A percentile compares a stretch with the other conserved stretches of the same genome.
phyloP scores from a whole-genome alignment of 2,329 filamentous ascomycete genomes.

The Tolypocladium pustulatum region DNA sequence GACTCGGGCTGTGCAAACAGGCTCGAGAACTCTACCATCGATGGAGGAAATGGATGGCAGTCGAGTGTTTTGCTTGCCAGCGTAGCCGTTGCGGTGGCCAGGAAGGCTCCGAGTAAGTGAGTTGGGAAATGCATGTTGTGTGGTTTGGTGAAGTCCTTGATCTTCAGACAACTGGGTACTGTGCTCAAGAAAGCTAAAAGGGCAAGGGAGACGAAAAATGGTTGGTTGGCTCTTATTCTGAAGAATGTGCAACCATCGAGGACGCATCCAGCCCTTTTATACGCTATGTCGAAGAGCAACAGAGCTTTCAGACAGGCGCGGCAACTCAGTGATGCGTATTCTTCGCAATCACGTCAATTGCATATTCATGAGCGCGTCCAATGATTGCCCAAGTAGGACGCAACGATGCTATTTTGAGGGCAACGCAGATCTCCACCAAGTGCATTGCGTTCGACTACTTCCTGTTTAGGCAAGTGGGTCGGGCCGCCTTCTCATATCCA shows the following conservation, averaged over 20 bases:
- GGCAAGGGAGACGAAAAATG: too few relatives aligned
- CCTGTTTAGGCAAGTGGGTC: conserved; percentile 1
- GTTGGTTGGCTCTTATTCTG: too few relatives aligned
- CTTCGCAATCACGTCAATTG: neutral
- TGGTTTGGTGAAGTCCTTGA: neutral
- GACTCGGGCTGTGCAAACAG: conserved; percentile 21
- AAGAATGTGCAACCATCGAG: neutral
- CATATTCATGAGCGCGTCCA: neutral
- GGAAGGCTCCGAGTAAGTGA: neutral
- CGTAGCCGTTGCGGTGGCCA: neutral
- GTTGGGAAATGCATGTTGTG: neutral
- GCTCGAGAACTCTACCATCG: conserved; percentile 17
- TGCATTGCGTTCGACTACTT: neutral
- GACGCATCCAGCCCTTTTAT: neutral
- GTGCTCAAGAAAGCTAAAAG: neutral
- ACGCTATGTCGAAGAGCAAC: neutral
- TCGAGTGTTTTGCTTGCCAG: neutral
- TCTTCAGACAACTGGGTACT: neutral
- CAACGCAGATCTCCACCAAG: neutral
- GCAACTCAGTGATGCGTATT: neutral
- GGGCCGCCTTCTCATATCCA: neutral
- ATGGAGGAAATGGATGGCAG: conserved; percentile 14
- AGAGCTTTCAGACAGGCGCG: neutral
- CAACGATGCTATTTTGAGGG: neutral
- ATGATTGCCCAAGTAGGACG: neutral